Evolutionary conservation across 768 basidiomycete genomes (phyloP), one percentile per base, ranked within the genome.

Genomic region (Coprinopsis cinerea): DNA sequence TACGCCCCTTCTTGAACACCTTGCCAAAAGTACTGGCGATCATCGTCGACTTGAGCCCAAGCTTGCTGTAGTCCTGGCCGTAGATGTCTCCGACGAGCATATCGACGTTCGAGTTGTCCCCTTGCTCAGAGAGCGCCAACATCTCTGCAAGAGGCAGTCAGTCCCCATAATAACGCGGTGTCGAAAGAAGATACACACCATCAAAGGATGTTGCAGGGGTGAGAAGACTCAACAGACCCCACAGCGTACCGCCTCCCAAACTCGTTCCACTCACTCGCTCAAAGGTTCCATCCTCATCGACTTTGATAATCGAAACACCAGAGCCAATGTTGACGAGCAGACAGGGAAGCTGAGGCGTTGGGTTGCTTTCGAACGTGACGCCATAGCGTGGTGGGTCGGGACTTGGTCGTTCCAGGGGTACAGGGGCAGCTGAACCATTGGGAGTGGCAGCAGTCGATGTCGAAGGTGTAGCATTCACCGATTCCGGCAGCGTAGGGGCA

Each of bases 31-130:
- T 91, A 55, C 92, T 95, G 10, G 96, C 96, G 61, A 99, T 99
- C 72, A 88, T 96, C 6, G 91, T 94, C 28, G 94, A 96, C 68
- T 98, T 98, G 48, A 99, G 81, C 15, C 96, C 96, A 28, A 99
- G 81, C 53, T 88, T 86, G 65, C 80, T 83, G 70, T 97, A 97
- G 70, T 97, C 96, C 57, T 91, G 87, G n/a, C 96, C 92, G 65
- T 96, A 99, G 58, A 99, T 99, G 69, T 99, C 96, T 28, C 96
- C 95, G 39, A 99, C 94, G 42, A 98, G 83, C 95, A 98, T 98
- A 66, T 99, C 96, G 13, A 98, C 94, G 4, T 77, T 76, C 36
- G 88, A 81, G 63, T 99, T 98, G 68, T 96, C 91, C 32, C 96
- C 96, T 61, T 79, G 65, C 67, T 99, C 96, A 0, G 96, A 96